Base-by-base conservation (phyloP, 1,139 yeast genomes). In the Candida gigantensis region DNA sequence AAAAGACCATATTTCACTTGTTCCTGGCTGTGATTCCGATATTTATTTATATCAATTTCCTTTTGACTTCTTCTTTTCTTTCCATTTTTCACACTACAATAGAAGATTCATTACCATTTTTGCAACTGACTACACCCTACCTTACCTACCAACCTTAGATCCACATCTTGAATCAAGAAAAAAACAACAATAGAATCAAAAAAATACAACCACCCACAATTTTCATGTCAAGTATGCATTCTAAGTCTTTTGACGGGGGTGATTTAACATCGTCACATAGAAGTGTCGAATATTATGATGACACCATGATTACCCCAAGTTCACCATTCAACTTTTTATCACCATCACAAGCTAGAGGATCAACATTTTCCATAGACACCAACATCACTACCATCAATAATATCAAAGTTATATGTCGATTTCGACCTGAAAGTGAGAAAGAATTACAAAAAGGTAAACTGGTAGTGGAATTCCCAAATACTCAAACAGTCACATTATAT, bases 321-420 rank as follows among this genome's bases (percentile, higher is more conserved):
- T 15, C 31, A 6, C 32, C 41, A 14, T 38, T 34, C 18, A 38
- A 38, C 15, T 25, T 17, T 8, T 25, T 34, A 14, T 25, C 35
- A n/a, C 41, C 41, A 12, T 31, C 38, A 4, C 30, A 26, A 30
- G 31, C 27, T 16, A 33, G 32, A 21, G 30, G 30, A 3, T 39
- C 42, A 11, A 31, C 31, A 3, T 19, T 30, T 23, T 31, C 25
- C 13, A 18, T 29, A 12, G 33, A 32, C 9, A 12, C 39, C 4
- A 17, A 24, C 11, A 14, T 25, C 11, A 20, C 30, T 9, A 34
- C 28, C 5, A 19, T 35, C 12, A 36, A 35, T 28, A 71, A 72
- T 46, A 78, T 83, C 52, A 79, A 77, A 47, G 90, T 84, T 13
- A 65, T 82, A 16, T 84, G 84, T 35, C 64, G 92, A 40, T 75